Base-by-base conservation (phyloP, 73 alveolate species). In the Stentor roeselii region DNA sequence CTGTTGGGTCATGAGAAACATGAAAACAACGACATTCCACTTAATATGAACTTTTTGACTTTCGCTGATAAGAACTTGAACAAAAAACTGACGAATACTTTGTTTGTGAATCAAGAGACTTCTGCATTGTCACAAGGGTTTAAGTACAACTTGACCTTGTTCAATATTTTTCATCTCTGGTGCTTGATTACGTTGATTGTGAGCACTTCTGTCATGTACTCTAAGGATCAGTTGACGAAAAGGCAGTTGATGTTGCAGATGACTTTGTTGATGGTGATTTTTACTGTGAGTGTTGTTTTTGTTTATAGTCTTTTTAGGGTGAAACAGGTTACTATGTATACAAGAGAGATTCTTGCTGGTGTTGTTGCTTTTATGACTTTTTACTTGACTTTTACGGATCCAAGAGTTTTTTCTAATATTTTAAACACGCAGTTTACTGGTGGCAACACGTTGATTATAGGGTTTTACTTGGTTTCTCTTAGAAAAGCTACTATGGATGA, bases 1-100 rank as follows among this genome's bases (percentile, higher is more conserved):
- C 37, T 67, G 21, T 40, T 67, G 0, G 80, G 50, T 32, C 80
- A 67, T 34, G 80, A 67, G 21, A 32, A 67, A 2, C 80, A 67
- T 34, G 80, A 67, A 67, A 67, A 34, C 37, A 67, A 14, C 37
- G n/a, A 21, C 34, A 27, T 67, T 1, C 80, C 80, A 27, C n/a
- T 67, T 21, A 67, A 67, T 40, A 21, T 21, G 34, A 67, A 67
- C 37, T 67, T 67, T 21, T 32, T 67, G 3, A 30, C 80, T 27
- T 67, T 27, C 37, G 34, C n/a, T 27, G 80, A 67, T 1, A 32
- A 1, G 41, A 32, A 21, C 41, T 2, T 67, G 37, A 34, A 67
- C 37, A 67, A n/a, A 27, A 50, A 50, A 50, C 67, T 50, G 6
- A 50, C 67, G 21, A 50, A 21, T 11, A 11, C 67, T 50, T 21